These are phyloP conservation scores for Aspergillus haitiensis DNA, from an alignment of 495 filamentous ascomycete genomes.

Conservation along the genomic window DNA sequence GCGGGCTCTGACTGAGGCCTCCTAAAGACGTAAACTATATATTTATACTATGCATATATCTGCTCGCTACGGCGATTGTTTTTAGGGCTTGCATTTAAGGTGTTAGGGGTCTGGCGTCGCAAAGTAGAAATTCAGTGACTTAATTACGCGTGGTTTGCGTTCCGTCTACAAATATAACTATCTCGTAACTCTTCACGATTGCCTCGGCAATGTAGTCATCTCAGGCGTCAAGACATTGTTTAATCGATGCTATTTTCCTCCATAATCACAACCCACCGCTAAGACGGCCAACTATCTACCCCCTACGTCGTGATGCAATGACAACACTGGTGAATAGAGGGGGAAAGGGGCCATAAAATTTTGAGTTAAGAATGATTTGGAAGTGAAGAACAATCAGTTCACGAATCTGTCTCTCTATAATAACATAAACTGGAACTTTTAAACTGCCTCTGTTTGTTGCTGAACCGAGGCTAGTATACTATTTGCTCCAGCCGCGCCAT, in stretches of 20 bases:
- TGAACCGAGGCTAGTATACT: conserved; percentile 1
- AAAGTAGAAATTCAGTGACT: neutral
- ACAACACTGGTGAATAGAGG: no score
- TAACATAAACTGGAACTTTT: neutral
- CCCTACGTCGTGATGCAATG: no score
- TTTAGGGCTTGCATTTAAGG: conserved; percentile 17
- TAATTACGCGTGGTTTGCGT: neutral
- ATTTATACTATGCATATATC: neutral
- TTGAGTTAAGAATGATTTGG: neutral
- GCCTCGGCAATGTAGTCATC: no score
- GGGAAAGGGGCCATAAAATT: no score
- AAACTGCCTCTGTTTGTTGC: conserved; percentile 3
- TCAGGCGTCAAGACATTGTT: no score
- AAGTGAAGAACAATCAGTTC: neutral
- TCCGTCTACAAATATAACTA: no score
- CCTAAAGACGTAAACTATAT: neutral
- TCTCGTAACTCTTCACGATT: no score
- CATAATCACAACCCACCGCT: no score
- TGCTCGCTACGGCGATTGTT: neutral
- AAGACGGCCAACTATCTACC: no score
- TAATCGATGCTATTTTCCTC: no score
- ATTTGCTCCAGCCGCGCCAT: conserved; percentile 1
- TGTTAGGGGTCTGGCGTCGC: conserved; percentile 14
- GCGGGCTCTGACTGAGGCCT: conserved; percentile 35
- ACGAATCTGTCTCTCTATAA: neutral